Evolutionary conservation across 805 yeast genomes (phyloP).

Genomic region (Yarrowia sp.): DNA sequence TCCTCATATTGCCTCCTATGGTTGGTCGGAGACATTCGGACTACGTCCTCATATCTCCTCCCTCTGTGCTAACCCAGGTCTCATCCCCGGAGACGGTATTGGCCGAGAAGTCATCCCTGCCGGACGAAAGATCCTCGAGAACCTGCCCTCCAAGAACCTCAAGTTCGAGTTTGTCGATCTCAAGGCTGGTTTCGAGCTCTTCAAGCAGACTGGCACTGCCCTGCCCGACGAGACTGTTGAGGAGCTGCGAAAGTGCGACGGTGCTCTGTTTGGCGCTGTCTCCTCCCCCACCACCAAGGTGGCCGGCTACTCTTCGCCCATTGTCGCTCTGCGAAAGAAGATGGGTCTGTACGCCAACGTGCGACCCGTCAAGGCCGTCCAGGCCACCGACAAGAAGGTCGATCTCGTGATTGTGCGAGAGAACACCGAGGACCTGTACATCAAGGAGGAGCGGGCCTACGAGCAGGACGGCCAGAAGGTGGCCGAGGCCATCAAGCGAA

Average conservation of each 20-base stretch:
- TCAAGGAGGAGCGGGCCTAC: slow-evolving; percentile 86
- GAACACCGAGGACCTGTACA: slow-evolving; percentile 96
- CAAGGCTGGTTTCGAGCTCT: slow-evolving; percentile 93
- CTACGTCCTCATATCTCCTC: background rate
- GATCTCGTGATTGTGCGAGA: slow-evolving; percentile 98
- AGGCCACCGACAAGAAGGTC: slow-evolving; percentile 83
- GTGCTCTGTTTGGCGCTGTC: slow-evolving; percentile 98
- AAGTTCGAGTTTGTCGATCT: slow-evolving; percentile 85
- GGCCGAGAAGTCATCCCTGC: slow-evolving; percentile 97
- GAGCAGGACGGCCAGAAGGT: slow-evolving; percentile 83
- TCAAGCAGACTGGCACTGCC: slow-evolving; percentile 94
- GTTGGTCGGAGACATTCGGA: background rate
- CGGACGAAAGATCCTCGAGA: slow-evolving; percentile 85
- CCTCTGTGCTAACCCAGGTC: slow-evolving; percentile 51
- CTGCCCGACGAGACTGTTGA: slow-evolving; percentile 91
- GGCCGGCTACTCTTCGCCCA: slow-evolving; percentile 96
- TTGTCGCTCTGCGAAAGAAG: slow-evolving; percentile 97
- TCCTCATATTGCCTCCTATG: too few relatives aligned
- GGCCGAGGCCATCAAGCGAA: slow-evolving; percentile 98
- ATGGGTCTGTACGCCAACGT: slow-evolving; percentile 95
- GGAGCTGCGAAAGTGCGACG: slow-evolving; percentile 82
- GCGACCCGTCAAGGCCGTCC: slow-evolving; percentile 95
- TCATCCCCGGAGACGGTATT: slow-evolving; percentile 98
- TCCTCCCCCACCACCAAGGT: slow-evolving; percentile 92
- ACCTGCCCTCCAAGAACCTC: slow-evolving; percentile 70